Evolutionary conservation across 108 stramenopile species (phyloP), one percentile per base, ranked within the genome.

Genomic region (Skeletonema grethae): DNA sequence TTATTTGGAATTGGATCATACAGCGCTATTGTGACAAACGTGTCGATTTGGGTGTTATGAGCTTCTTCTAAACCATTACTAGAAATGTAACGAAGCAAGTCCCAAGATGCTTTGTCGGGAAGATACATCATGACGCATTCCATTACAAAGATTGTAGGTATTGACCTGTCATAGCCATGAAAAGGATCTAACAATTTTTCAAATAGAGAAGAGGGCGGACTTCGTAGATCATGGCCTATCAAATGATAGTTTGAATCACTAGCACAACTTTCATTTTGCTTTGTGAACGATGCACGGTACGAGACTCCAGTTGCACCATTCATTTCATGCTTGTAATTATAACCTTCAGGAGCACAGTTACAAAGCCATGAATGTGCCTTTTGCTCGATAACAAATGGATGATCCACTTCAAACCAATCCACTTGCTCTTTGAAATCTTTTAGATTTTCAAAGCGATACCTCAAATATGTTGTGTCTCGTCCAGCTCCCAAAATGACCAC

Each of bases 81-180:
- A 28, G 79, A 50, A 48, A 80, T 9, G 16, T 57, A 65, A 22
- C 41, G 41, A 16, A 92, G 39, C 32, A 92, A 67, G 7, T 63
- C 22, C 28, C 76, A 58, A 43, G 80, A 75, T 24, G 59, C 62
- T 0, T 56, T 38, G 28, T 86, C 84, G 1, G 91, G 91, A 22
- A 95, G 61, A 68, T 95, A 95, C 91, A 95, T 92, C 15, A 85
- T 73, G 11, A 92, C 86, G 58, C 94, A 95, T 83, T 95, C 94
- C 48, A 86, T 41, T 6, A 93, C 24, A 36, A 93, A 88, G 10
- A 95, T 61, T 18, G 88, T 91, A n/a, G 91, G 90, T 12, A 55
- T 45, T 10, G 73, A 46, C 16, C 39, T 22, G 30, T 78, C 62
- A 56, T 82, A 80, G n/a, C 48, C 30, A 34, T 82, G 70, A 20